A percentile compares a stretch with the other conserved stretches of the same genome.
These are phyloP conservation scores for Diospyros lotus DNA, from an alignment of 148 eudicot species.

Conservation along the genomic window DNA sequence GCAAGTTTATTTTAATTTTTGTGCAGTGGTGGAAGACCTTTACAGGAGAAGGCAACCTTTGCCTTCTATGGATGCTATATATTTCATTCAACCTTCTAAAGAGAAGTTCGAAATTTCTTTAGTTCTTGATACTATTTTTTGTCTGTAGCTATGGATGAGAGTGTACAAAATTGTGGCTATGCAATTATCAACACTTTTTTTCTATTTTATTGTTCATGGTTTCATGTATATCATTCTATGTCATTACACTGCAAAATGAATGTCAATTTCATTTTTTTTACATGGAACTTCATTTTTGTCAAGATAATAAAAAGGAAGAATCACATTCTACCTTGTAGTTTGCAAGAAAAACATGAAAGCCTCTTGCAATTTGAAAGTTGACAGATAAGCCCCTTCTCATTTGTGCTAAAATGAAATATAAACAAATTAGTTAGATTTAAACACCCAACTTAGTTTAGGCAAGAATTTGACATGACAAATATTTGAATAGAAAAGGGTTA, in stretches of 20 bases:
- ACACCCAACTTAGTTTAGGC: too few species aligned
- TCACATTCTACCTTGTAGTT: neutral
- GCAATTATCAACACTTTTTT: neutral
- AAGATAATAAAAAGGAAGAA: neutral
- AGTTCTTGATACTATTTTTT: neutral
- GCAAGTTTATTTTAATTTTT: constrained; percentile 6
- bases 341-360: too few species aligned
- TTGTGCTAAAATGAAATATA: too few species aligned
- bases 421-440: too few species aligned
- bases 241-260: neutral
- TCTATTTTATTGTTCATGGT: neutral
- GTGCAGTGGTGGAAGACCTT: constrained; percentile 98
- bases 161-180: neutral
- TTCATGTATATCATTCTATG: neutral
- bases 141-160: neutral
- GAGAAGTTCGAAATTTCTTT: constrained; percentile 45
- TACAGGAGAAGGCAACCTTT: constrained; percentile 90
- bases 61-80: constrained; percentile 94
- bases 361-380: too few species aligned
- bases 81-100: constrained; percentile 92
- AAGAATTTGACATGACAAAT: too few species aligned
- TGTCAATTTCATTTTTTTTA: neutral
- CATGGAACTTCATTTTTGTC: neutral
- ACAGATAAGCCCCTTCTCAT: too few species aligned
- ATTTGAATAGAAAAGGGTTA: too few species aligned